Evolutionary conservation across 2,329 filamentous ascomycete species (phyloP), one percentile per base, ranked within the genome.

Genomic region (Didymella exigua): DNA sequence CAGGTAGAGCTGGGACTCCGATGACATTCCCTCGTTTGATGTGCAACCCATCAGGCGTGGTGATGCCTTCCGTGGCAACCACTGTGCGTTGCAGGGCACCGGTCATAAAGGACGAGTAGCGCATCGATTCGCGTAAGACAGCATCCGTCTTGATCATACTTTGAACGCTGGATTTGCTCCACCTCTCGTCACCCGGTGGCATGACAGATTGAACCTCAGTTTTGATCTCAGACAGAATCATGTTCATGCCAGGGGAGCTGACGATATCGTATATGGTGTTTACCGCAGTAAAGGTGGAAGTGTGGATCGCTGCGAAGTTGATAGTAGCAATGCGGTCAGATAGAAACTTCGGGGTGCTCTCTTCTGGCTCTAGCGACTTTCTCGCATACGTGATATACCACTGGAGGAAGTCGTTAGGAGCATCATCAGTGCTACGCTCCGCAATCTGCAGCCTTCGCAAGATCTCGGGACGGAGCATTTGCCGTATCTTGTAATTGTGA

Each of bases 311-410:
- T 5, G 43, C 31, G 9, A 46, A 46, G 23, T 37, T 46, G 23
- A 46, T n/a, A 7, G 43, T 46, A 26, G 43, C 43, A 18, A 46
- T 46, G 31, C 43, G 43, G 23, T 37, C 43, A 5, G 43, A 46
- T 21, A 46, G 14, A 27, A 29, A 37, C 10, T 19, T 37, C 11
- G 43, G 31, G 14, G 43, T 36, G 43, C 31, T 46, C 23, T 37
- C 43, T 29, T 46, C 43, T 16, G 43, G 43, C 10, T 46, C 43
- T 4, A 45, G 21, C 4, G 43, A 45, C 13, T 36, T 45, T 13
- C 19, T 23, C 19, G 43, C 30, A 10, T 45, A 45, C 6, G 43
- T 36, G 8, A 45, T 34, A 14, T 24, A 34, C 43, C 43, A 45
- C 23, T 45, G 43, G 1, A 45, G 43, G 43, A 45, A 45, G 16